A percentile compares a stretch with the other conserved stretches of the same genome.
These are phyloP conservation scores for Zelonia costaricensis DNA, from an alignment of 208 protist species.

Conservation along the genomic window DNA sequence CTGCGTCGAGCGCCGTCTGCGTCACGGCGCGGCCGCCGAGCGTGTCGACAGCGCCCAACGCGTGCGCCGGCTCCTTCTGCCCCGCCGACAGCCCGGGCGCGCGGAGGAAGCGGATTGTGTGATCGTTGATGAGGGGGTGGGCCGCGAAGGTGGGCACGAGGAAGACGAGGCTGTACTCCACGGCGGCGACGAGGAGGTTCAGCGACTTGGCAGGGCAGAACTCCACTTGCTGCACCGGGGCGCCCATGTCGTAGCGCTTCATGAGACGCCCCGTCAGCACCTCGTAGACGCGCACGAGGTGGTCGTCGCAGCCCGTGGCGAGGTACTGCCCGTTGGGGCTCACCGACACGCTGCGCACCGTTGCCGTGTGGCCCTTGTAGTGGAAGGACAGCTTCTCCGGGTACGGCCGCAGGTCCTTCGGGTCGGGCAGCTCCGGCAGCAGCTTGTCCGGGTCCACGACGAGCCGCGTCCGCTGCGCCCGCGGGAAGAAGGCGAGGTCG, in stretches of 20 bases:
- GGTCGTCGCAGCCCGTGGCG: conserved; percentile 96
- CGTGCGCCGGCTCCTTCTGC: conserved; percentile 9
- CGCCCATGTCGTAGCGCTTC: conserved; percentile 89
- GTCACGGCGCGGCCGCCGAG: conserved; percentile 77
- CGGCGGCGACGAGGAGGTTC: conserved; percentile 89
- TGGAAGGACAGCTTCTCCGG: conserved; percentile 95
- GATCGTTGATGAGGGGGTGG: conserved; percentile 82
- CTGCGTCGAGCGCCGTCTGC: conserved; percentile 78
- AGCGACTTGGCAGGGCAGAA: conserved; percentile 94
- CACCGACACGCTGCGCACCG: conserved; percentile 94
- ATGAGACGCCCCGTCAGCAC: conserved; percentile 96
- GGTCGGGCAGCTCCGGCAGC: conserved; percentile 98
- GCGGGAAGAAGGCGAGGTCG: conserved; percentile 98
- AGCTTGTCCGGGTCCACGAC: conserved; percentile 96
- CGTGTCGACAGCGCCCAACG: conserved; percentile 53
- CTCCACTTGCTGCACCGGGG: conserved; percentile 91
- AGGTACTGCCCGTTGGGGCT: conserved; percentile 97
- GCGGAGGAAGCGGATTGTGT: conserved; percentile 86
- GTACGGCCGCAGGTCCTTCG: conserved; percentile 98
- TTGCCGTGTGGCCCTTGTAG: conserved; percentile 96
- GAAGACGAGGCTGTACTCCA: conserved; percentile 91
- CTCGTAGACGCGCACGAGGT: conserved; percentile 98
- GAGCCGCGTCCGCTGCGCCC: conserved; percentile 87
- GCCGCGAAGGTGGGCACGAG: conserved; percentile 86
- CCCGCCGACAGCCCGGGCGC: conserved; percentile 62